These are phyloP conservation scores for Onygenales sp. DNA, from an alignment of 2,329 filamentous ascomycete genomes.

Conservation along the genomic window DNA sequence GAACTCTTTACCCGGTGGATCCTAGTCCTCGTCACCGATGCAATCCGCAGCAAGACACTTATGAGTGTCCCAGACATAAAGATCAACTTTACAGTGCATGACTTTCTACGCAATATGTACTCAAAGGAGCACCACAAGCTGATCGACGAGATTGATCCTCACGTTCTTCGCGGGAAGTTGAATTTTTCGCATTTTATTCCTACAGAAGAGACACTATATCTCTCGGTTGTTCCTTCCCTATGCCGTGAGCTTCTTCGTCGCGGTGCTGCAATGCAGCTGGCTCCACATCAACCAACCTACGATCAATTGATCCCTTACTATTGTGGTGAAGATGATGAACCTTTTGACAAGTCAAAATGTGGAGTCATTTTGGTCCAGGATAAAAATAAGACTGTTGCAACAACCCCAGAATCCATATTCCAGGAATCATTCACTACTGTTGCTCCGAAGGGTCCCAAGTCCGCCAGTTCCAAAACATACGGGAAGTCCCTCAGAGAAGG, in stretches of 20 bases:
- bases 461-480: background rate
- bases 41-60: background rate
- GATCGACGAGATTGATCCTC: background rate
- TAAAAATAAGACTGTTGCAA: background rate
- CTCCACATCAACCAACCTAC: background rate
- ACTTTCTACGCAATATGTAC: background rate
- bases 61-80: background rate
- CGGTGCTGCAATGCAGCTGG: background rate
- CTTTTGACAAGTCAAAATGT: background rate
- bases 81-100: background rate
- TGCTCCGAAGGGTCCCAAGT: background rate
- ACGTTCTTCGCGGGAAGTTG: background rate
- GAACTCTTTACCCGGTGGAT: background rate
- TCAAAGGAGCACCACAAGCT: background rate
- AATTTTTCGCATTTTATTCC: background rate
- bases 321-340: background rate
- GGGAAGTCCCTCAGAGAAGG: background rate
- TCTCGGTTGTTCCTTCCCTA: background rate
- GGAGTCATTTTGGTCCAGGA: background rate
- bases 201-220: background rate
- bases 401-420: background rate
- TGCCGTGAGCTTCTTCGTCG: background rate
- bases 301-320: background rate
- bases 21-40: background rate
- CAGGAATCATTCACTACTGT: background rate